Conservation (phyloP, 805 yeast species). For the Zygotorulaspora florentina region DNA sequence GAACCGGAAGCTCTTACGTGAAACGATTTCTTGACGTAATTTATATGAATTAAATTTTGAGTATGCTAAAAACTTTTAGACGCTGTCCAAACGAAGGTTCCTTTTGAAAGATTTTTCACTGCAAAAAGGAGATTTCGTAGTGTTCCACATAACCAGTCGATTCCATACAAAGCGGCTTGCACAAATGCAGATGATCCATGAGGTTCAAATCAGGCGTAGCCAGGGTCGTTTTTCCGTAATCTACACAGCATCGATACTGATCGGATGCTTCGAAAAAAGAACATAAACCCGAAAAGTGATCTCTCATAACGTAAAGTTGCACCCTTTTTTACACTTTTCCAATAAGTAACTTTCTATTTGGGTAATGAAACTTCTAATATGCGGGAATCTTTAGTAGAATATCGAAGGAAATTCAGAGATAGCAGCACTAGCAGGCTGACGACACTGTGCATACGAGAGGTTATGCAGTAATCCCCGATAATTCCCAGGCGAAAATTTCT, state of each 20-base stretch:
- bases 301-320: background rate
- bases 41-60: background rate
- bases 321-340: background rate
- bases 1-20: background rate
- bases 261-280: background rate
- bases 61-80: background rate
- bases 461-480: too few species aligned
- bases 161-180: too few species aligned
- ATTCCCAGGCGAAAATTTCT: too few species aligned
- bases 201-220: too few species aligned
- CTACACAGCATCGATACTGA: background rate
- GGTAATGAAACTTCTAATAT: too few species aligned
- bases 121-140: background rate
- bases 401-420: too few species aligned
- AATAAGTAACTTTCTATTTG: background rate
- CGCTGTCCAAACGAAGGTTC: background rate
- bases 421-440: too few species aligned
- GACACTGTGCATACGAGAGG: too few species aligned
- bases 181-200: too few species aligned
- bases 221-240: too few species aligned
- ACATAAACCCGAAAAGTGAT: background rate
- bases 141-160: background rate
- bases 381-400: too few species aligned
- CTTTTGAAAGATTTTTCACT: background rate
- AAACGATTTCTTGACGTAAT: background rate